Evolutionary conservation across 2,329 filamentous ascomycete genomes (phyloP), one percentile per base, ranked within the genome.

Genomic region (Mollisiaceae sp.): DNA sequence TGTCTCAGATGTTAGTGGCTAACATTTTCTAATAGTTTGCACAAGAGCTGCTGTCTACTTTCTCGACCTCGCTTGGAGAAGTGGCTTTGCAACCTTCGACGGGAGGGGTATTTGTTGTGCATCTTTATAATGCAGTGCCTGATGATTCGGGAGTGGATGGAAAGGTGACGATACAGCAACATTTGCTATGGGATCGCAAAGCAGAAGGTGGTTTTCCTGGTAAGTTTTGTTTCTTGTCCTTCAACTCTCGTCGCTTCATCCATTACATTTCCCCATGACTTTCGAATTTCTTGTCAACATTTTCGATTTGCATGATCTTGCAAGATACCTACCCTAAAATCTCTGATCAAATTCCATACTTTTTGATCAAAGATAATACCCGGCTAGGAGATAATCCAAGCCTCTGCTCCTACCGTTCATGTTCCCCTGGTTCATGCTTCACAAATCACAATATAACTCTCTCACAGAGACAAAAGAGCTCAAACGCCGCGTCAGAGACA

Each of bases 21-120:
- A 32, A 59, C n/a, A 20, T 14, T 39, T 9, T 18, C 32, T 3
- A 18, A 60, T 71, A 97, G 92, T 97, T 91, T 78, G 94, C 90
- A 58, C 95, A 98, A 83, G 95, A 98, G 79, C 88, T 99, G 54
- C 88, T 99, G 43, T 97, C 93, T 1, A 99, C 94, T 0, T 99
- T 99, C 80, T 87, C 87, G 62, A 92, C 89, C 1, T 83, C 87
- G 54, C 85, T 98, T 1, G 94, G 93, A 67, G 94, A 98, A 78
- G 90, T 98, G 11, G 89, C 94, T 18, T 85, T 99, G 8, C 87
- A 96, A 70, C 95, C 95, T 0, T 84, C 88, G 15, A 96, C 92
- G 0, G 93, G 94, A 20, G 94, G 95, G 0, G 82, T 91, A 2
- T 99, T 98, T 75, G 83, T 86, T 24, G 89, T 98, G 14, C 85